Percentiles rank a stretch among this genome's conserved stretches.
phyloP scores from a whole-genome alignment of 1,139 yeast genomes.

The Yamadazyma aaseri region DNA sequence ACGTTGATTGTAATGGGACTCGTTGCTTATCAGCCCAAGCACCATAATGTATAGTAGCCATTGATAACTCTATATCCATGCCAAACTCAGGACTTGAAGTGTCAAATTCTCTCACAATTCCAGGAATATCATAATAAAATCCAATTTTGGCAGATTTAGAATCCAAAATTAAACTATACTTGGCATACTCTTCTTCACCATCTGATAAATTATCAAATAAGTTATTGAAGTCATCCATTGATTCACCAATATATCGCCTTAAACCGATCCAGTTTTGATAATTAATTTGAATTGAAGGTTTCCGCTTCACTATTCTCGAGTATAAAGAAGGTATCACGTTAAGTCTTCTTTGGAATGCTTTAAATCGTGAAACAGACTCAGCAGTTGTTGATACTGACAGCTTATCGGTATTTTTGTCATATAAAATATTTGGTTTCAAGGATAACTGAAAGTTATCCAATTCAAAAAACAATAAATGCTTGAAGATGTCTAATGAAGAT shows the following conservation, averaged over 20 bases:
- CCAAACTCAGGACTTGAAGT: conserved; percentile 59
- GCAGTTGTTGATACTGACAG: conserved; percentile 7
- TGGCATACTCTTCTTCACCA: conserved; percentile 72
- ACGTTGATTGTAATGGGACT: conserved; percentile 57
- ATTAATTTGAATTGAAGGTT: conserved; percentile 8
- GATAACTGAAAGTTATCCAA: conserved; percentile 55
- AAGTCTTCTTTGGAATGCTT: conserved; percentile 23
- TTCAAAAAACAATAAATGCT: conserved; percentile 40
- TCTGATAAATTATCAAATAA: conserved; percentile 25
- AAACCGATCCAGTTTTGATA: conserved; percentile 41
- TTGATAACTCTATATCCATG: conserved; percentile 54
- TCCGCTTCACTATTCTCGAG: conserved; percentile 6
- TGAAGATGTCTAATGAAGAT: conserved; percentile 54
- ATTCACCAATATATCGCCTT: conserved; percentile 41
- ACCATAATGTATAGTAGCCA: conserved; percentile 78
- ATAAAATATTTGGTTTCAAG: conserved; percentile 68
- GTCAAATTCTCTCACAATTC: conserved; percentile 37
- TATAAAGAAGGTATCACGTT: conserved; percentile 8
- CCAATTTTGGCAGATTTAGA: conserved; percentile 53
- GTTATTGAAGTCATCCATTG: conserved; percentile 29
- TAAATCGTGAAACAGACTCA: conserved; percentile 12
- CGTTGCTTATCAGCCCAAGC: conserved; percentile 96
- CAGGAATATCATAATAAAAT: conserved; percentile 73
- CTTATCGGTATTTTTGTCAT: conserved; percentile 23
- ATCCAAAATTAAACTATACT: conserved; percentile 71